Evolutionary conservation across 495 filamentous ascomycete genomes (phyloP).

Genomic region (Pyrenula aspistea): DNA sequence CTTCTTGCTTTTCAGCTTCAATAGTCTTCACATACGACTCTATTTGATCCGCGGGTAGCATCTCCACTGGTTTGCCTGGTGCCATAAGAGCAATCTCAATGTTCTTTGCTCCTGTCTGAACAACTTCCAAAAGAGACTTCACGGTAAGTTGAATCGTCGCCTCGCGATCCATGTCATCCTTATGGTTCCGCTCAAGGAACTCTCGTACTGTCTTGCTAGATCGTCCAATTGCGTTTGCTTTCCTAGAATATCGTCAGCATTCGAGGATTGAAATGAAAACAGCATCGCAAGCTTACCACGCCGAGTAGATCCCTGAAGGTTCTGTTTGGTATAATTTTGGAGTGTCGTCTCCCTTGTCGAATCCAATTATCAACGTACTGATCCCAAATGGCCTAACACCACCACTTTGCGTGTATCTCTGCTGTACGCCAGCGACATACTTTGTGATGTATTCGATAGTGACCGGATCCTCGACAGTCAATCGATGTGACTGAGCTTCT

Average conservation of each 20-base stretch:
- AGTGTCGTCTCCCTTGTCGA: constrained; percentile 77
- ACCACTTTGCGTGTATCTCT: constrained; percentile 95
- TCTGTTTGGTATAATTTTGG: constrained; percentile 95
- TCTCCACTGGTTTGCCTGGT: constrained; percentile 82
- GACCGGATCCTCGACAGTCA: constrained; percentile 96
- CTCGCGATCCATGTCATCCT: constrained; percentile 90
- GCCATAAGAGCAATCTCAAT: constrained; percentile 99
- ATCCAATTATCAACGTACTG: constrained; percentile 92
- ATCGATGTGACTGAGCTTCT: constrained; percentile 91
- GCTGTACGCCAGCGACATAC: constrained; percentile 93
- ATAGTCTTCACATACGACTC: constrained; percentile 96
- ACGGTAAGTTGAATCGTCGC: constrained; percentile 94
- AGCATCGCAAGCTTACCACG: constrained; percentile 53
- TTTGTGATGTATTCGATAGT: constrained; percentile 99
- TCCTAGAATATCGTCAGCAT: constrained; percentile 43
- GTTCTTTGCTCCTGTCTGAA: constrained; percentile 98
- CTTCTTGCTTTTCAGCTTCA: constrained; percentile 97
- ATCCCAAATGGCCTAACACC: constrained; percentile 96
- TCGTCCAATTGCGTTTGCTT: constrained; percentile 96
- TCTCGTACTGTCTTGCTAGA: constrained; percentile 98
- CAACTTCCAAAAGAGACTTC: constrained; percentile 94
- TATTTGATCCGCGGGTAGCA: constrained; percentile 90
- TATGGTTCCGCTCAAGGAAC: constrained; percentile 96
- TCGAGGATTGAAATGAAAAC: not conserved
- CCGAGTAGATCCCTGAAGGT: constrained; percentile 95